Conservation (phyloP, 306 rosid species). For the Styphnolobium japonicum region DNA sequence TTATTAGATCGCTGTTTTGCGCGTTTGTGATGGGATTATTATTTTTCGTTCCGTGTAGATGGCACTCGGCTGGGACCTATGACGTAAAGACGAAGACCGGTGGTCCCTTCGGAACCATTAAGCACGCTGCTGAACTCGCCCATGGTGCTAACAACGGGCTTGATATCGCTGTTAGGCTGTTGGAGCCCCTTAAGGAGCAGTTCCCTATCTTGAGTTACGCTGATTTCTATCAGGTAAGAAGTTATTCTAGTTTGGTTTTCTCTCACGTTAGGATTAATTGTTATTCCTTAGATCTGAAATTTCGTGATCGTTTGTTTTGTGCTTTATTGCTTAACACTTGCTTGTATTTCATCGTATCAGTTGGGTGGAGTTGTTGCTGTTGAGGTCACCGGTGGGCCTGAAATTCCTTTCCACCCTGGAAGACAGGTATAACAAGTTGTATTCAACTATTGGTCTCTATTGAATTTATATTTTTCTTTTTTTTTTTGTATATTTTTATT, state of each 20-base stretch:
- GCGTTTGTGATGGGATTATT: not conserved
- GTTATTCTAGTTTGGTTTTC: not conserved
- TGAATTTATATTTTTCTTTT: too few species aligned
- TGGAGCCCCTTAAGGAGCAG: conserved; percentile 75
- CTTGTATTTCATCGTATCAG: conserved; percentile 12
- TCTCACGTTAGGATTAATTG: not conserved
- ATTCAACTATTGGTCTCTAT: too few species aligned
- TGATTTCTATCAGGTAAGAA: conserved; percentile 67
- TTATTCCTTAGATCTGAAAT: too few species aligned
- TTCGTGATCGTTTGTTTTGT: too few species aligned
- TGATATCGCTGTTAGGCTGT: conserved; percentile 62
- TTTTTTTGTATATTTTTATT: too few species aligned
- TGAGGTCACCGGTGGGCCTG: conserved; percentile 76
- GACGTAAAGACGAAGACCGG: conserved; percentile 59
- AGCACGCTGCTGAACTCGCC: conserved; percentile 41
- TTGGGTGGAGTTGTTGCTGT: conserved; percentile 80
- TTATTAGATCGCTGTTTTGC: too few species aligned
- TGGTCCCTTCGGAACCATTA: conserved; percentile 78
- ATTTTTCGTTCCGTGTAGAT: conserved; percentile 34
- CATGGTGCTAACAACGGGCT: conserved; percentile 72
- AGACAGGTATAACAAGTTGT: conserved; percentile 46
- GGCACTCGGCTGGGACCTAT: conserved; percentile 85
- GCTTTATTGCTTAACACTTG: not conserved
- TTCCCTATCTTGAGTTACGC: conserved; percentile 62
- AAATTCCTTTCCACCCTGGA: conserved; percentile 76